These are phyloP conservation scores for Phytophthora europaea DNA, from an alignment of 352 stramenopile species.

Conservation along the genomic window DNA sequence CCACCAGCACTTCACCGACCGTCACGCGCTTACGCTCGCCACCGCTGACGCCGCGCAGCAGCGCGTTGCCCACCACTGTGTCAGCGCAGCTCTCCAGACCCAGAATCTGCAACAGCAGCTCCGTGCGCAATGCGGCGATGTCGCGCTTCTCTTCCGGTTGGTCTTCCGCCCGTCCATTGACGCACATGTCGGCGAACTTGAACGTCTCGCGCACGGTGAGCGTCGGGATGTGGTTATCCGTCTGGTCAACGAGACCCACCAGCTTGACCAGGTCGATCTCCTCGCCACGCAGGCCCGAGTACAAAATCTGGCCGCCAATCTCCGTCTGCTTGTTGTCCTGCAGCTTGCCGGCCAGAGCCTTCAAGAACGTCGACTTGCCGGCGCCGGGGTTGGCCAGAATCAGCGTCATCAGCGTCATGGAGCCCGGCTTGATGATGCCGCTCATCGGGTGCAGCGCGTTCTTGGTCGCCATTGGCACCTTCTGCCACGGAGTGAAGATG, in stretches of 20 bases:
- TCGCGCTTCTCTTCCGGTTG: constrained; percentile 80
- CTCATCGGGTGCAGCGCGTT: constrained; percentile 70
- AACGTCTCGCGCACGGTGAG: constrained; percentile 93
- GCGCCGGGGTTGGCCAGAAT: constrained; percentile 64
- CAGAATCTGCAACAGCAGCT: constrained; percentile 84
- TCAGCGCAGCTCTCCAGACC: constrained; percentile 92
- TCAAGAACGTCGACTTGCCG: constrained; percentile 80
- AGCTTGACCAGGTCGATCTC: constrained; percentile 73
- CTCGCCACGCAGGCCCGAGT: constrained; percentile 50
- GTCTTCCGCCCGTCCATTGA: constrained; percentile 65
- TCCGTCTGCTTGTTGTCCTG: constrained; percentile 42
- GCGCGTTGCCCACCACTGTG: constrained; percentile 93
- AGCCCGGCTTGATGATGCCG: constrained; percentile 64
- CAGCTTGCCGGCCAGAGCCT: constrained; percentile 68
- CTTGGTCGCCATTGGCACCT: constrained; percentile 47
- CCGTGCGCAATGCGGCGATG: constrained; percentile 72
- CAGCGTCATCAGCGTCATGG: constrained; percentile 34
- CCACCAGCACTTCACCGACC: constrained; percentile 74
- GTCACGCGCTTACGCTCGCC: constrained; percentile 89
- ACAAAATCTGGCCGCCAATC: constrained; percentile 56
- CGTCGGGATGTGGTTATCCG: constrained; percentile 91
- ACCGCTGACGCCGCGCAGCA: constrained; percentile 91
- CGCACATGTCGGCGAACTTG: constrained; percentile 95
- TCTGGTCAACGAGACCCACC: constrained; percentile 70
- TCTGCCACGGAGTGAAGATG: constrained; percentile 64